Evolutionary conservation across 345 rosid genomes (phyloP), one percentile per base, ranked within the genome.

Genomic region (Syzygium jambos): DNA sequence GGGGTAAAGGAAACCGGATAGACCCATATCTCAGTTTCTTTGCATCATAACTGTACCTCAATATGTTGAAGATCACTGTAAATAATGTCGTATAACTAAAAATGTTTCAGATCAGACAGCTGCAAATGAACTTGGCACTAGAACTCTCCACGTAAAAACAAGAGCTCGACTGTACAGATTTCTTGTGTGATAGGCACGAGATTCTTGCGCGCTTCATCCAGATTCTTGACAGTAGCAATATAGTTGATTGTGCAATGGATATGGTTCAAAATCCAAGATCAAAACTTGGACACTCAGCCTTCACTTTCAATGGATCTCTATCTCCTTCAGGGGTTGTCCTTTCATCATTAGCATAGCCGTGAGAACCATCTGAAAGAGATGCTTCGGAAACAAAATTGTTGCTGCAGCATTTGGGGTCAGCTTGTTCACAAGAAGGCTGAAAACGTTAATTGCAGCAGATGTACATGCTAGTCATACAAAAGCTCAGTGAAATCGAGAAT

Each of bases 251-350:
- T 12, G 68, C 68, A 61, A 61, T 61, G 68, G 30, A 27, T 30
- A 61, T 27, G 68, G 85, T 41, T 93, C 92, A 93, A 54, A 94
- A 87, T 89, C 94, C 96, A 16, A 94, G 93, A 90, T 94, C 95
- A 87, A 95, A 94, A 91, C 91, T 91, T 15, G 93, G 90, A 86
- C 89, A 88, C 78, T 89, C 86, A 49, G 78, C 85, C 9, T 55
- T 51, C 87, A 90, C 88, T 77, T 63, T 84, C n/a, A 89, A 56
- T 57, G 57, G 68, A 59, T 59, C 86, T 46, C 88, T 43, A 6
- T 57, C 73, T 53, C 86, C 87, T 4, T 57, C 52, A 25, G 59
- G 82, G 46, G 51, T 82, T 21, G 77, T 87, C 38, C 43, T 86
- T 61, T 61, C 46, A 53, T 85, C 88, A 49, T 61, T 84, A 51